These are phyloP conservation scores for Dioscorea alata DNA, from an alignment of 106 monocot genomes.

Conservation along the genomic window DNA sequence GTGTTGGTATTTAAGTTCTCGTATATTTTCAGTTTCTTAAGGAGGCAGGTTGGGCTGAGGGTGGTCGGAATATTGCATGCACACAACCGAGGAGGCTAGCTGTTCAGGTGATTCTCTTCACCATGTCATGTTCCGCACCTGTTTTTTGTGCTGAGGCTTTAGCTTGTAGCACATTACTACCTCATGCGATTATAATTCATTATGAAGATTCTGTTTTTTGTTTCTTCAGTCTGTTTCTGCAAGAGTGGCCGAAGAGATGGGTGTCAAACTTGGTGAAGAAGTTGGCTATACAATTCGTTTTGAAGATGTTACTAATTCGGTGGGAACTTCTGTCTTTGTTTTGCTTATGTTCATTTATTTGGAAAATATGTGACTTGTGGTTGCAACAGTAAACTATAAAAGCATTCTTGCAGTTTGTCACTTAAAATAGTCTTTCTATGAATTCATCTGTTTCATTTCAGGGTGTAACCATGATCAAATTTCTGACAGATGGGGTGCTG, in stretches of 20 bases:
- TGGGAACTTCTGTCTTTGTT: slow-evolving; percentile 16
- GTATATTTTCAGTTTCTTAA: slow-evolving; percentile 50
- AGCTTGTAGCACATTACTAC: not conserved
- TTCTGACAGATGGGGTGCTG: slow-evolving; percentile 96
- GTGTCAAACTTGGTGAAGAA: slow-evolving; percentile 92
- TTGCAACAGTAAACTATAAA: too few relatives aligned
- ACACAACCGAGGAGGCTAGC: slow-evolving; percentile 89
- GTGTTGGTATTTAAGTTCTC: not conserved
- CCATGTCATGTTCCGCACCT: not conserved
- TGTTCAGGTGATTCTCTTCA: slow-evolving; percentile 59
- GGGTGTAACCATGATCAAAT: slow-evolving; percentile 83
- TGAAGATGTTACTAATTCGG: slow-evolving; percentile 80
- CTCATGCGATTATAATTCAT: not conserved
- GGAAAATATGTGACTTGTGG: not conserved
- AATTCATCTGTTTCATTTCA: slow-evolving; percentile 4
- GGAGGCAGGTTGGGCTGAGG: slow-evolving; percentile 95
- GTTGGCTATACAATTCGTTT: slow-evolving; percentile 96
- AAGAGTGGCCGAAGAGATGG: slow-evolving; percentile 95
- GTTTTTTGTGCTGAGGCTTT: too few relatives aligned
- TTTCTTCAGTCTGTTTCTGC: slow-evolving; percentile 77
- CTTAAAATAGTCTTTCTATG: too few relatives aligned
- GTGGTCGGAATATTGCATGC: slow-evolving; percentile 84
- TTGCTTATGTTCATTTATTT: not conserved
- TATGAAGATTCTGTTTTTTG: slow-evolving; percentile 7
- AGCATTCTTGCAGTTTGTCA: too few relatives aligned